Evolutionary conservation across 2,329 filamentous ascomycete genomes (phyloP), one percentile per base, ranked within the genome.

Genomic region (Colletotrichum tropicicola): DNA sequence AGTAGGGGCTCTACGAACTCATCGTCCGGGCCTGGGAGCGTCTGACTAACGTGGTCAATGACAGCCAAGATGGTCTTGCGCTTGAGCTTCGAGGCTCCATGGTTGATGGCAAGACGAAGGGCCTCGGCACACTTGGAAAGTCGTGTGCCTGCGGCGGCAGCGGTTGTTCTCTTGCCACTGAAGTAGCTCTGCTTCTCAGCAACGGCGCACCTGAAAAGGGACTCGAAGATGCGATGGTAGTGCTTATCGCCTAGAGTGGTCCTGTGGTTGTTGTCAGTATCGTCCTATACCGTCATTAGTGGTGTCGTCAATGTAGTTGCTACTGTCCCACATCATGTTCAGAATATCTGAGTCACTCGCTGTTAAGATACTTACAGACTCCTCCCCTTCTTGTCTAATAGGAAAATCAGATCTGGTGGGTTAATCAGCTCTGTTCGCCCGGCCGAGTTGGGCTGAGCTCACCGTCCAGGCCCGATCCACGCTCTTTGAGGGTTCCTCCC

Each of bases 181-280:
- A 87, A 84, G 68, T 87, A 91, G 17, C 78, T 74, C 9, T 88
- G 82, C 73, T 92, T 93, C 70, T 97, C 94, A 13, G 84, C 77
- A 17, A 90, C 75, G 1, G 86, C 86, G 73, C 85, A 90, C 57
- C 86, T 85, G 73, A 98, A 97, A 3, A 98, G 80, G 1, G 88
- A 86, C 72, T 98, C 93, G 70, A 93, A 92, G 44, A 98, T 89
- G 64, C 87, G 86, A 73, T 96, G 91, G 70, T 92, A 97, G n/a
- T 87, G 86, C 73, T 91, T 92, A 73, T 97, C 93, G 47, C 85
- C 86, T 32, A 97, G 81, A 12, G 77, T 72, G 28, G 75, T 66
- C 37, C 72, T 72, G 60, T 28, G 45, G 62, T 59, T 66, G 17
- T 28, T 43, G 21, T 56, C 15, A 51, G 28, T 17, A 12, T 8